Evolutionary conservation across 2,329 filamentous ascomycete species (phyloP), one percentile per base, ranked within the genome.

Genomic region (Cytospora piceae): DNA sequence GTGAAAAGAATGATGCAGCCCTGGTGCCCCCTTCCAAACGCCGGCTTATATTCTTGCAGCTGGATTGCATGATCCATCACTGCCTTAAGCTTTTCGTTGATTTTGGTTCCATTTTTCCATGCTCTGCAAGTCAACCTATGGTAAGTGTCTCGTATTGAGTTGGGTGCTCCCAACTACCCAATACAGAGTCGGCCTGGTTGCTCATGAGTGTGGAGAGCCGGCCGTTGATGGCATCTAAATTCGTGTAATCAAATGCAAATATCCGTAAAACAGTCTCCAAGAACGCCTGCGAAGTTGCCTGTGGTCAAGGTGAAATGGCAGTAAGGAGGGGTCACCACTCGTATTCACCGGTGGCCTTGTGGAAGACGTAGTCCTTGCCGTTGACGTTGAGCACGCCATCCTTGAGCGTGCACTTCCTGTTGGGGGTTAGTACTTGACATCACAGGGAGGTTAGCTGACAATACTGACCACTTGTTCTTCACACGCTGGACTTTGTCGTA

Each of bases 401-500:
- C 81, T 98, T 98, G 69, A 99, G 87, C 1, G 93, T 94, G 80
- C 95, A 99, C 91, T 99, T 99, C 91, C 91, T 89, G 67, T 58
- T 17, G n/a, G 34, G 17, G 9, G 12, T 67, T 17, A 68, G 55
- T 31, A 51, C 27, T 20, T 14, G 9, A 24, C 15, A 29, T 54
- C 58, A 31, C 12, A 20, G 14, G 27, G 2, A 20, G 15, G 1
- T 34, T 22, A 15, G 42, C 7, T 29, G 29, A 17, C 27, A n/a
- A 12, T 34, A 79, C 83, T 60, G 76, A 89, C 92, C 92, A 95
- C 87, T 95, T 99, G 81, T 98, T 99, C 88, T 99, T 99, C 73
- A 98, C 95, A 57, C 95, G 87, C 80, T 98, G 94, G 12, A 99
- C 95, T 82, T 99, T 99, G 82, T 99, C 95, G 76, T 99, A 99